Evolutionary conservation across 2,329 filamentous ascomycete species (phyloP).

Genomic region (Ambrosiella beaveri): DNA sequence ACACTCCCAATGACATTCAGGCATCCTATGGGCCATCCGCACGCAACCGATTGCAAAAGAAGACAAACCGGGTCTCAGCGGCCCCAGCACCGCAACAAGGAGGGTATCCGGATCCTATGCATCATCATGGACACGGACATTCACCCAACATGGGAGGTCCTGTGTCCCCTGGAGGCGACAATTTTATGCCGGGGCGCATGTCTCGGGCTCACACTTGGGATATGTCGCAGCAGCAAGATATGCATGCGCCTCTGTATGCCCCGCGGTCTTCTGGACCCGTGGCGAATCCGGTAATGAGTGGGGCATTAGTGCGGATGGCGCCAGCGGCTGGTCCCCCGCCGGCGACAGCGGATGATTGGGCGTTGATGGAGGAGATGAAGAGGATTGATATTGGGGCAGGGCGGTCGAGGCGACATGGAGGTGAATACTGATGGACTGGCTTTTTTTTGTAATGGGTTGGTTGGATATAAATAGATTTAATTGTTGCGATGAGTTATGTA

Average conservation of each 20-base stretch:
- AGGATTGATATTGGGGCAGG: slow-evolving; percentile 48
- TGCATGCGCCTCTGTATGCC: slow-evolving; percentile 17
- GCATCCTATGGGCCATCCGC: slow-evolving; percentile 15
- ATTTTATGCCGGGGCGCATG: slow-evolving; percentile 26
- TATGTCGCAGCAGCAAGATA: slow-evolving; percentile 18
- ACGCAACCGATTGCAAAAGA: slow-evolving; percentile 50
- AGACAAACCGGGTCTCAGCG: slow-evolving; percentile 29
- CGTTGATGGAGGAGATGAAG: slow-evolving; percentile 55
- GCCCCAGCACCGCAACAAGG: slow-evolving; percentile 20
- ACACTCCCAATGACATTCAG: slow-evolving; percentile 18
- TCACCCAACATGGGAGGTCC: slow-evolving; percentile 25
- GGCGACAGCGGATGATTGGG: slow-evolving; percentile 31
- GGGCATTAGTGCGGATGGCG: slow-evolving; percentile 18
- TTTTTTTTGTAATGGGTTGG: neutral
- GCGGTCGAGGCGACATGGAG: slow-evolving; percentile 33
- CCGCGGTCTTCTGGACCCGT: slow-evolving; percentile 40
- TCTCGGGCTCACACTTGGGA: slow-evolving; percentile 35
- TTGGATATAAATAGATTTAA: neutral
- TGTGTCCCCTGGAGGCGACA: slow-evolving; percentile 26
- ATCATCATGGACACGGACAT: neutral
- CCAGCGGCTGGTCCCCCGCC: slow-evolving; percentile 17
- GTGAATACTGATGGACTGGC: slow-evolving; percentile 20
- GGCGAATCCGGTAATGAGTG: slow-evolving; percentile 28
- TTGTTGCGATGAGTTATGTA: neutral
- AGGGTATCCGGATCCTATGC: neutral